phyloP scores from a whole-genome alignment of 129 eudicot genomes.

The Silybum marianum region DNA sequence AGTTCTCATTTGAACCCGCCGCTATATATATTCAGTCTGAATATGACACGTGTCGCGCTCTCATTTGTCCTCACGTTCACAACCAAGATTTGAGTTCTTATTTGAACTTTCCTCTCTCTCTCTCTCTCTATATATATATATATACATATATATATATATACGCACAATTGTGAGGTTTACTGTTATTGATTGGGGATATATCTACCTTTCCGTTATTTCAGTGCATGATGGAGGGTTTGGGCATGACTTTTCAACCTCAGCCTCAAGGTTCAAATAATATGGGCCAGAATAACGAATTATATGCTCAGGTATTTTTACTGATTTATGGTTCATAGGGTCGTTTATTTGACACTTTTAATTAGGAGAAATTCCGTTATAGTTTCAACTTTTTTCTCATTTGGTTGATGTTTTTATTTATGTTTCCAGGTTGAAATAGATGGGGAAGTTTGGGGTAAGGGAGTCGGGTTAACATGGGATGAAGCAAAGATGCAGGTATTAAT shows the following conservation, averaged over 20 bases:
- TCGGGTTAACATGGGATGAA: conserved; percentile 87
- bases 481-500: conserved; percentile 77
- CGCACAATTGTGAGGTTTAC: background rate
- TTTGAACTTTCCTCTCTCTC: no score
- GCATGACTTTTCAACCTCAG: conserved; percentile 56
- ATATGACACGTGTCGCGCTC: no score
- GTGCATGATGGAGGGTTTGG: conserved; percentile 80
- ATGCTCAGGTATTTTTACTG: conserved; percentile 55
- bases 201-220: conserved; percentile 25
- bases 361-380: background rate
- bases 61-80: no score
- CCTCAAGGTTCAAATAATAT: conserved; percentile 58
- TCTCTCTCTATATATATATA: no score
- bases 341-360: background rate
- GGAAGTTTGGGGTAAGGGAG: conserved; percentile 83
- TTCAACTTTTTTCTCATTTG: background rate
- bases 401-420: conserved; percentile 19
- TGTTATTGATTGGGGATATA: background rate
- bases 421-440: conserved; percentile 90
- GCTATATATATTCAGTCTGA: no score
- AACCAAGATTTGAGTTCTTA: no score
- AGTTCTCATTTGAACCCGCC: no score
- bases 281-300: conserved; percentile 58
- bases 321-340: background rate
- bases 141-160: no score